Evolutionary conservation across 2,329 filamentous ascomycete species (phyloP).

Genomic region (Teratosphaeria gauchensis): DNA sequence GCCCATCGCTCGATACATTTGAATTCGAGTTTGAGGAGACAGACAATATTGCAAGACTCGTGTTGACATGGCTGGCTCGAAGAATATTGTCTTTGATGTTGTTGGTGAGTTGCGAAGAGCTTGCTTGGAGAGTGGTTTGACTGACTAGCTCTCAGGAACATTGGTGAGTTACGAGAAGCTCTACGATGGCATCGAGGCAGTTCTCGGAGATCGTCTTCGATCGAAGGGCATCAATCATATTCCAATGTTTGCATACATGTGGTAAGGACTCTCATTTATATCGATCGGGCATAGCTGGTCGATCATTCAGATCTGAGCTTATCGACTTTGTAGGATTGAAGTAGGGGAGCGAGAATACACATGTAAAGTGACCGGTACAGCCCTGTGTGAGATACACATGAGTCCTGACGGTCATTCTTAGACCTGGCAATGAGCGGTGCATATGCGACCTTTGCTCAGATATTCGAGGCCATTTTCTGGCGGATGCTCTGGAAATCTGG

Average conservation of each 20-base stretch:
- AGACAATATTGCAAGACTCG: not conserved
- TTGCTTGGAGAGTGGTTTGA: not conserved
- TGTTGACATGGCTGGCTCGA: conserved; percentile 2
- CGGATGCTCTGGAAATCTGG: conserved; percentile 38
- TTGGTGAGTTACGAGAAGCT: conserved; percentile 37
- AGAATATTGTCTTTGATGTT: conserved; percentile 29
- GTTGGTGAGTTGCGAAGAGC: conserved; percentile 27
- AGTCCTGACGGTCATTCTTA: no score
- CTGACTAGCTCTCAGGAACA: conserved; percentile 17
- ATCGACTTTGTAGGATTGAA: conserved; percentile 15
- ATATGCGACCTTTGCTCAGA: conserved; percentile 33
- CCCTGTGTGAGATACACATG: no score
- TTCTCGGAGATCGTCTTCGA: conserved; percentile 33
- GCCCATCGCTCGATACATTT: not conserved
- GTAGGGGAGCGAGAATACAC: not conserved
- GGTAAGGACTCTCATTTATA: conserved; percentile 36
- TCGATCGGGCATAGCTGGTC: no score
- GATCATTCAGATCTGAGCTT: conserved; percentile 26
- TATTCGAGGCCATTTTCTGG: conserved; percentile 40
- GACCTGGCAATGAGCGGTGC: conserved; percentile 21
- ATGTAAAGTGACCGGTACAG: not conserved
- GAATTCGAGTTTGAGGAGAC: not conserved
- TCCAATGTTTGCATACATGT: conserved; percentile 36
- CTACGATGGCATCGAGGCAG: conserved; percentile 31
- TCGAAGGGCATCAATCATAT: conserved; percentile 30